A percentile compares a stretch with the other conserved stretches of the same genome.
Conservation (phyloP, 1,139 yeast species). For the Blastobotrys proliferans region DNA sequence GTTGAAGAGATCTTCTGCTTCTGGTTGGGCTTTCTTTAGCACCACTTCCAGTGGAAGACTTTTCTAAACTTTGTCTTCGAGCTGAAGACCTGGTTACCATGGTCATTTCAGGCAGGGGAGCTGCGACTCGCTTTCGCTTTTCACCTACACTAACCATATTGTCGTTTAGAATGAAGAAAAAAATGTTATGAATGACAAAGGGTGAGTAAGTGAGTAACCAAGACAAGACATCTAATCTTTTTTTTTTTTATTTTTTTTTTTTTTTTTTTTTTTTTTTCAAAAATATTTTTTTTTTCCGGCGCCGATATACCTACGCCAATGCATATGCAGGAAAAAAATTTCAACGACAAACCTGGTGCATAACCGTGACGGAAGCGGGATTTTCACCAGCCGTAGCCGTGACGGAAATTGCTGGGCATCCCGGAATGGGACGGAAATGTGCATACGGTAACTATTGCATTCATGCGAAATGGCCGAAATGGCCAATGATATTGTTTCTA, state of each 20-base stretch:
- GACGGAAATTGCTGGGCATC: no score
- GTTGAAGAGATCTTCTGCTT: not conserved
- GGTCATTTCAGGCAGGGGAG: slow-evolving; percentile 13
- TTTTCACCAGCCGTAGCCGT: no score
- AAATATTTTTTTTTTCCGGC: no score
- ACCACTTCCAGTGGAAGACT: not conserved
- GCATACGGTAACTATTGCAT: no score
- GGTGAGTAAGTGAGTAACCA: not conserved
- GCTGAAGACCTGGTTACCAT: slow-evolving; percentile 14
- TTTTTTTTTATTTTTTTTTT: no score
- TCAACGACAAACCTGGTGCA: no score
- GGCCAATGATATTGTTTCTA: slow-evolving; percentile 1
- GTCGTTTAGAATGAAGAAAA: not conserved
- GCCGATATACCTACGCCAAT: no score
- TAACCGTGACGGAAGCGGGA: no score
- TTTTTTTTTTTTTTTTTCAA: not conserved
- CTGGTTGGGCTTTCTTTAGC: not conserved
- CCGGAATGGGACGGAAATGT: no score
- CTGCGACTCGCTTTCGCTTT: slow-evolving; percentile 9
- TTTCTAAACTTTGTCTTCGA: slow-evolving; percentile 9
- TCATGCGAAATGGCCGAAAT: no score
- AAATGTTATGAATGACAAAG: not conserved
- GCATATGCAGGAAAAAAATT: no score
- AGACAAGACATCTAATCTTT: not conserved
- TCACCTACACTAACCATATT: slow-evolving; percentile 9